Percentiles rank a stretch among this genome's conserved stretches.
These are phyloP conservation scores for Lecanosticta acicola DNA, from an alignment of 2,329 filamentous ascomycete species.

Conservation along the genomic window DNA sequence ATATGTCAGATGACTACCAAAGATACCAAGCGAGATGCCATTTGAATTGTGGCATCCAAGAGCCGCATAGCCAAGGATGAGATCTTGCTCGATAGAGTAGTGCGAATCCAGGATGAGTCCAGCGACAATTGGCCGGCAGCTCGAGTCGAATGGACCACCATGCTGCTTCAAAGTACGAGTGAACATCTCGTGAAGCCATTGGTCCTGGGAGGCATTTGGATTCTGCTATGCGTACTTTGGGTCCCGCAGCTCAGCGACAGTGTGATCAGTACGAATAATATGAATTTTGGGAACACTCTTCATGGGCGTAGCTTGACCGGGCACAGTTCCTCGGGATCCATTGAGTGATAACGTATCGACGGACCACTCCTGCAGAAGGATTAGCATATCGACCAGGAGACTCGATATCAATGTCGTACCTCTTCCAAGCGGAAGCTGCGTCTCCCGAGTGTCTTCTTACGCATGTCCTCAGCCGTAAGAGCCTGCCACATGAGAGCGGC, in stretches of 20 bases:
- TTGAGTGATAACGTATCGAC: constrained; percentile 22
- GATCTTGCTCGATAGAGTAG: constrained; percentile 22
- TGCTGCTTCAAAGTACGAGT: constrained; percentile 23
- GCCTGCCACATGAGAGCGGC: constrained; percentile 35
- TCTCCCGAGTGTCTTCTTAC: constrained; percentile 24
- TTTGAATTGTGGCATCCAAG: constrained; percentile 25
- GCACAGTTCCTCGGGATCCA: background rate
- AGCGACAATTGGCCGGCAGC: constrained; percentile 27
- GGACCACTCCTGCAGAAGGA: constrained; percentile 20
- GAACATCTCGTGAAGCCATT: constrained; percentile 24
- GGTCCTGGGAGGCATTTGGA: constrained; percentile 8
- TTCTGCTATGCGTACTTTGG: constrained; percentile 24
- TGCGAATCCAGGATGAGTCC: constrained; percentile 31
- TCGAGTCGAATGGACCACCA: constrained; percentile 26
- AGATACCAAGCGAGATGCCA: constrained; percentile 23
- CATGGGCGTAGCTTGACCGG: constrained; percentile 14
- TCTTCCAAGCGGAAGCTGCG: constrained; percentile 32
- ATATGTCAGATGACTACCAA: constrained; percentile 17
- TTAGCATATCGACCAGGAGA: background rate
- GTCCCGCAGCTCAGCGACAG: constrained; percentile 24
- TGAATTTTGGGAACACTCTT: constrained; percentile 28
- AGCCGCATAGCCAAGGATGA: constrained; percentile 27
- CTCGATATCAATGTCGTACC: background rate
- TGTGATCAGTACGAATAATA: constrained; percentile 25
- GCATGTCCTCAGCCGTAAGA: constrained; percentile 32